phyloP scores from a whole-genome alignment of 176 grass and related monocot genomes.

The Panicum miliaceum region DNA sequence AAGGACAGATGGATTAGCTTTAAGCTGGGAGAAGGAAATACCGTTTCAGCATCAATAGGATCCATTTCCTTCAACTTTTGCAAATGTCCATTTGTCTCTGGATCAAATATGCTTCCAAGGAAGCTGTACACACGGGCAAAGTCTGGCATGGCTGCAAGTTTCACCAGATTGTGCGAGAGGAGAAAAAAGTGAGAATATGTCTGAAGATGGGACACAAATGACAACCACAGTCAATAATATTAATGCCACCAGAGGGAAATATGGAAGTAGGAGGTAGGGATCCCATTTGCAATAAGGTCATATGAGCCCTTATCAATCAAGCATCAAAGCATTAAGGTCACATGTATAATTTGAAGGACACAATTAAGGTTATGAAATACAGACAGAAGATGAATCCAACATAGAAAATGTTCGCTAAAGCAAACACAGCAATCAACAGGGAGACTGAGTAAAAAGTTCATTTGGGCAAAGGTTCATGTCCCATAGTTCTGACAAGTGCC shows the following conservation, averaged over 20 bases:
- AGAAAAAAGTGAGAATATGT: background rate
- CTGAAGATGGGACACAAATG: background rate
- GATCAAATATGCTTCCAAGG: constrained; percentile 91
- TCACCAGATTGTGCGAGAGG: background rate
- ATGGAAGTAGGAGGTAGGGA: background rate
- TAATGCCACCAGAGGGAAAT: background rate
- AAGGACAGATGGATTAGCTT: background rate
- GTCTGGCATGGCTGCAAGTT: constrained; percentile 68
- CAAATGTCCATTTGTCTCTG: constrained; percentile 70
- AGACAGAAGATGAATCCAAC: background rate
- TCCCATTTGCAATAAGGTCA: constrained; percentile 12
- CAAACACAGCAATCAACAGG: background rate
- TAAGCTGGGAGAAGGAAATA: constrained; percentile 46
- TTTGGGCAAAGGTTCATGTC: background rate
- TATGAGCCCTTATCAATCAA: constrained; percentile 1
- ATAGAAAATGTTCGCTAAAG: background rate
- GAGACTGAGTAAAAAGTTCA: background rate
- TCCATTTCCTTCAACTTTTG: constrained; percentile 81
- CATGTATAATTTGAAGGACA: background rate
- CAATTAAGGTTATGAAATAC: constrained; percentile 8
- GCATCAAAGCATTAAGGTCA: background rate
- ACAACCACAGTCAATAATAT: background rate
- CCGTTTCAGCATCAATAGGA: constrained; percentile 88
- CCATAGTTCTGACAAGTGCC: background rate
- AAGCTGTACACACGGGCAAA: constrained; percentile 85